A percentile compares a stretch with the other conserved stretches of the same genome.
Conservation (phyloP, 805 yeast species). For the Priceomyces castillae region DNA sequence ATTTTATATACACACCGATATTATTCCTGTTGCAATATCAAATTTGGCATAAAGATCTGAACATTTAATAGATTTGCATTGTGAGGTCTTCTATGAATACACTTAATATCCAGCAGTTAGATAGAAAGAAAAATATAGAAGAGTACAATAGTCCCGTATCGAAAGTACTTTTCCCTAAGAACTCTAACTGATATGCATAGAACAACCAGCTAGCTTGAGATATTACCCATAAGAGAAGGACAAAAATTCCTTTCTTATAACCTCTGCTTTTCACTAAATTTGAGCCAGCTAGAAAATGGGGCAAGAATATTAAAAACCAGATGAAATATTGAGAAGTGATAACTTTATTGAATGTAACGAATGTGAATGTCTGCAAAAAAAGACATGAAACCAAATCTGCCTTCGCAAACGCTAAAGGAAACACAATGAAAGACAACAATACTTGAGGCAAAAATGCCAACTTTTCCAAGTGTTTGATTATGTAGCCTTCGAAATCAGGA, state of each 20-base stretch:
- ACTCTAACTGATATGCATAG: constrained; percentile 78
- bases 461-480: constrained; percentile 37
- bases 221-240: constrained; percentile 58
- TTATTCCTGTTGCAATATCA: too few species aligned
- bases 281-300: constrained; percentile 60
- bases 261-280: constrained; percentile 17
- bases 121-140: constrained; percentile 55
- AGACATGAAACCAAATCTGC: constrained; percentile 30
- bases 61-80: neutral
- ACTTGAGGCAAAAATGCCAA: constrained; percentile 86
- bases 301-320: constrained; percentile 88
- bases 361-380: constrained; percentile 43
- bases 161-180: constrained; percentile 66
- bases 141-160: constrained; percentile 56
- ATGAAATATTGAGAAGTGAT: constrained; percentile 93
- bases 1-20: constrained; percentile 1
- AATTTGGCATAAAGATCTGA: neutral
- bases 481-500: constrained; percentile 1
- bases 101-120: constrained; percentile 61
- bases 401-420: constrained; percentile 50
- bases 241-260: constrained; percentile 36
- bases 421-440: constrained; percentile 49
- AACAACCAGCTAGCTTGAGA: constrained; percentile 78
- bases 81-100: constrained; percentile 43
- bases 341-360: constrained; percentile 51